Conservation (phyloP, 169 alveolate genomes). For the Plasmodium berghei region DNA sequence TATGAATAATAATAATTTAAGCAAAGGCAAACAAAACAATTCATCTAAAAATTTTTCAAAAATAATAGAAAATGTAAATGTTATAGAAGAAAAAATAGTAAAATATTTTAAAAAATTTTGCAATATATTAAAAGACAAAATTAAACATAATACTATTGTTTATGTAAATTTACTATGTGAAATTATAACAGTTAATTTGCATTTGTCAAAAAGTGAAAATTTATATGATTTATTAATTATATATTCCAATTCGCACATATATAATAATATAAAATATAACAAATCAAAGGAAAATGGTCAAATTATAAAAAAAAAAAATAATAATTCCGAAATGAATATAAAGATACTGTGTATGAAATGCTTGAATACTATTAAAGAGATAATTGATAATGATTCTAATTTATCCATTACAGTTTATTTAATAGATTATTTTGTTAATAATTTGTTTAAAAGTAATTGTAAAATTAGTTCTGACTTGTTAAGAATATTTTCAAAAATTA, state of each 20-base stretch:
- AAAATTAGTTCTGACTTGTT: conserved; percentile 33
- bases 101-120: conserved; percentile 56
- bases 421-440: conserved; percentile 31
- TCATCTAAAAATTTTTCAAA: conserved; percentile 16
- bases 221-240: conserved; percentile 31
- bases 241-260: conserved; percentile 34
- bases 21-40: not conserved
- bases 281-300: not conserved
- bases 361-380: conserved; percentile 33
- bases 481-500: conserved; percentile 37
- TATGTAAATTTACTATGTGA: conserved; percentile 74
- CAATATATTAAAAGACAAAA: conserved; percentile 29
- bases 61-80: conserved; percentile 44
- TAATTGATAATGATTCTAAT: conserved; percentile 58
- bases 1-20: not conserved
- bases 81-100: conserved; percentile 24
- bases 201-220: conserved; percentile 36
- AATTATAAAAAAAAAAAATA: not conserved
- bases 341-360: conserved; percentile 45
- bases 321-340: not conserved
- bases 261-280: conserved; percentile 18
- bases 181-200: conserved; percentile 57
- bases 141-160: conserved; percentile 19
- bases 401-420: conserved; percentile 25
- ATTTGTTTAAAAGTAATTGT: conserved; percentile 32